Conservation (phyloP, 495 filamentous ascomycete genomes). For the Aspergillus conjunctus region DNA sequence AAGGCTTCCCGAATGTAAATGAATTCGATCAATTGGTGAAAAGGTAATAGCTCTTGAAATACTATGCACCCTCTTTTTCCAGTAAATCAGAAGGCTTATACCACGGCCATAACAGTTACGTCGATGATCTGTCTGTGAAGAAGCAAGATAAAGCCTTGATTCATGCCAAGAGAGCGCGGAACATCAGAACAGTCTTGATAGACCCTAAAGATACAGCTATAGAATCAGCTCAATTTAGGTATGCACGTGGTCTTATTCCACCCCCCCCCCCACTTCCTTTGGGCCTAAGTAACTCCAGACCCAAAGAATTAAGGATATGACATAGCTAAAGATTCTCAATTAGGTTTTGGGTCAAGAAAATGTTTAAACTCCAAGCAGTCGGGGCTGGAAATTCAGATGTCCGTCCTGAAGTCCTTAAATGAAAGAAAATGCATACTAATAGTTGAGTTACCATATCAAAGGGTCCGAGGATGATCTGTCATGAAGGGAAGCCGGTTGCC, state of each 20-base stretch:
- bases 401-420: conserved; percentile 20
- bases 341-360: conserved; percentile 64
- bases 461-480: conserved; percentile 54
- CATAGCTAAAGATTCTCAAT: conserved; percentile 17
- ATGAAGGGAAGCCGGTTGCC: conserved; percentile 63
- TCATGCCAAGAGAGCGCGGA: conserved; percentile 54
- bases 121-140: conserved; percentile 55
- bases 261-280: neutral
- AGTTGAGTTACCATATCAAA: conserved; percentile 20
- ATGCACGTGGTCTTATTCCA: conserved; percentile 19
- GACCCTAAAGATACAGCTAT: conserved; percentile 61
- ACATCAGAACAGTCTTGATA: conserved; percentile 55
- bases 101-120: conserved; percentile 37
- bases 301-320: neutral
- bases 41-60: conserved; percentile 37
- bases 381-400: conserved; percentile 41
- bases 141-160: conserved; percentile 64
- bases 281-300: neutral
- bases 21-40: conserved; percentile 59
- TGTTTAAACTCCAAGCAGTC: conserved; percentile 55
- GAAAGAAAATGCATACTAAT: neutral
- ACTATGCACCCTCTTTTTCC: neutral
- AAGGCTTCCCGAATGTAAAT: conserved; percentile 55
- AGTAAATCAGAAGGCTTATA: conserved; percentile 6
- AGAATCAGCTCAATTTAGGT: conserved; percentile 61